Evolutionary conservation across 495 filamentous ascomycete species (phyloP).

Genomic region (Patellaria atrata): DNA sequence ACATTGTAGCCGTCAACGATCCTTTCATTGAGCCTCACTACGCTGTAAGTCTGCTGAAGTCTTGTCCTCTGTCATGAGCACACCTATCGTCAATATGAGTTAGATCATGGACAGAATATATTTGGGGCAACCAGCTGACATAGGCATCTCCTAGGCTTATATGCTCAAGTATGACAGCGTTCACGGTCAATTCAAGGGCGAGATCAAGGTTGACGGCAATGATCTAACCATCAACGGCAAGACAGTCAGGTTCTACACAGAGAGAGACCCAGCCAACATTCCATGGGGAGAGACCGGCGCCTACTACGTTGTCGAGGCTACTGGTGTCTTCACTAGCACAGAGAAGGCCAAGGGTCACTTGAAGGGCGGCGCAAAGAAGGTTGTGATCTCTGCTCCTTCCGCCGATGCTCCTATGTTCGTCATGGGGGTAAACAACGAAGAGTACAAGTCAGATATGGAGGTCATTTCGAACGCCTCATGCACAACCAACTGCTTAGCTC

Average conservation of each 20-base stretch:
- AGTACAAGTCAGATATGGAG: slow-evolving; percentile 74
- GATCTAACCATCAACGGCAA: slow-evolving; percentile 89
- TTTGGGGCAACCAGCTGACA: slow-evolving; percentile 16
- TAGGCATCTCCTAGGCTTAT: slow-evolving; percentile 52
- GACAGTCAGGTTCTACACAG: slow-evolving; percentile 86
- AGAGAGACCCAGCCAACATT: slow-evolving; percentile 83
- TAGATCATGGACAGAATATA: background rate
- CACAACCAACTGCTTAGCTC: slow-evolving; percentile 99
- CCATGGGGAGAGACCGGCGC: slow-evolving; percentile 83
- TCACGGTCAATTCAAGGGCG: slow-evolving; percentile 93
- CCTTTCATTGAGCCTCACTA: slow-evolving; percentile 98
- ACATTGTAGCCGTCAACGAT: slow-evolving; percentile 95
- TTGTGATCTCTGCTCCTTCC: slow-evolving; percentile 97
- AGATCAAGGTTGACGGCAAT: slow-evolving; percentile 54
- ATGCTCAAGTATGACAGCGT: slow-evolving; percentile 99
- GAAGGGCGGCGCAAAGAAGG: slow-evolving; percentile 99
- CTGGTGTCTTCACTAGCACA: slow-evolving; percentile 97
- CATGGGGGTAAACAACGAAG: slow-evolving; percentile 95
- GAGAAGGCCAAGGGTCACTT: slow-evolving; percentile 92
- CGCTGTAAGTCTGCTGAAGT: slow-evolving; percentile 55
- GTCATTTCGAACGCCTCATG: slow-evolving; percentile 99
- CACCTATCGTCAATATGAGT: background rate
- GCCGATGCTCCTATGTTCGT: slow-evolving; percentile 99
- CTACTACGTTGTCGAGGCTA: slow-evolving; percentile 94
- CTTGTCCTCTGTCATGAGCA: background rate